Base-by-base conservation (phyloP, 495 filamentous ascomycete genomes). In the Cryomyces minteri region DNA sequence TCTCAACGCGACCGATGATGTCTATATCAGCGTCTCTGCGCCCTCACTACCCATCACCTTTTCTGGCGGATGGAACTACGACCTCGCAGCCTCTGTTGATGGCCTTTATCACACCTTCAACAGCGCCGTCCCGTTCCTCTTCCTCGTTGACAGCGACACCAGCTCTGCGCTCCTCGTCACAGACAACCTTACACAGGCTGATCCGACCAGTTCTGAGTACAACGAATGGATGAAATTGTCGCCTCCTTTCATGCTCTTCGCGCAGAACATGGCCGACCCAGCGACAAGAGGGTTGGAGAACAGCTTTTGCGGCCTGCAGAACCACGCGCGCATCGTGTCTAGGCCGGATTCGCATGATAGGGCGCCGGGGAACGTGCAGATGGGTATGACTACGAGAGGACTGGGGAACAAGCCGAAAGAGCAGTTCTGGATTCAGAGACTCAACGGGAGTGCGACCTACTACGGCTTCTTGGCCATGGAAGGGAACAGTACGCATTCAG, bases 51-150 rank as follows among this genome's bases (percentile, higher is more conserved):
- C 74, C 1, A 56, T 57, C 5, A 58, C 57, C 5, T 83, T 73
- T 48, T 58, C 58, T 0, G 77, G 77, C 6, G 58, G 54, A 2
- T 96, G 82, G 60, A 80, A 74, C 47, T 88, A 84, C 54, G 66
- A 88, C 51, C 62, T 99, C 5, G 82, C 84, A 2, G 79, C 76
- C n/a, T 95, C 90, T 5, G 79, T 79, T 36, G 81, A 92, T 50
- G 69, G 53, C 0, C 76, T 65, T 41, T 94, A 84, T 58, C 79
- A 85, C 56, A 68, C 55, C 9, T 78, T 72, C 45, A 58, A 69
- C 40, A 49, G 47, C 37, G 56, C 56, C 3, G 54, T 63, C 38
- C 53, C 66, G 0, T 71, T 79, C 45, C 63, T 93, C 18, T 69
- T 69, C 48, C 73, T 84, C 50, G 67, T 93, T 32, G 92, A 96